Evolutionary conservation across 768 basidiomycete species (phyloP), one percentile per base, ranked within the genome.

Genomic region (Boletus huronensis): DNA sequence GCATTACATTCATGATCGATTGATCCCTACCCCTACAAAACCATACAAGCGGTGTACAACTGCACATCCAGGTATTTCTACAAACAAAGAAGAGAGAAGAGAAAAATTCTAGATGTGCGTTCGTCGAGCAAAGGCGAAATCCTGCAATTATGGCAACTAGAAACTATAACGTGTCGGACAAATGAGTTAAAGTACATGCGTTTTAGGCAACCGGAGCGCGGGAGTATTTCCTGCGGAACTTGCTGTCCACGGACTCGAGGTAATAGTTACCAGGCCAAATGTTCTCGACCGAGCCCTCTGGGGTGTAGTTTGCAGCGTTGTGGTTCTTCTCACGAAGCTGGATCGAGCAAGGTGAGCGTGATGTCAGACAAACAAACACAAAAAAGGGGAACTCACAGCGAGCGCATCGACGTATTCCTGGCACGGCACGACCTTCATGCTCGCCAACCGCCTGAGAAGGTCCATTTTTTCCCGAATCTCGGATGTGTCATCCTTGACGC

Each of bases 251-350:
- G 67, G 79, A 82, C 58, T 87, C 86, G 61, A 99, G 88, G 81
- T 98, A 98, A 78, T 88, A 98, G 19, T 88, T 78, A 42, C 94
- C 94, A 4, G 90, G 87, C 90, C 92, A 94, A 71, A 99, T 88
- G 80, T 97, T 88, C 57, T 94, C 90, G 54, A 94, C 72, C 23
- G 84, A 85, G 43, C 97, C 97, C 48, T 82, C 79, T 13, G 97
- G 97, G 3, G 82, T 81, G 77, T 90, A 99, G 62, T 84, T 78
- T 25, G 79, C 83, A 16, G 91, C 84, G 64, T 95, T 96, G 80
- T 98, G 94, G 80, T 95, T 96, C 75, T 90, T 87, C 77, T 98
- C 96, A 39, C 96, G 91, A 48, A 98, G 85, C 94, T 95, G 61
- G 13, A 29, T n/a, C 35, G 3, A 23, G 13, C 9, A 10, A n/a